These are phyloP conservation scores for Hamamelis virginiana DNA, from an alignment of 164 flowering plant species.

Conservation along the genomic window DNA sequence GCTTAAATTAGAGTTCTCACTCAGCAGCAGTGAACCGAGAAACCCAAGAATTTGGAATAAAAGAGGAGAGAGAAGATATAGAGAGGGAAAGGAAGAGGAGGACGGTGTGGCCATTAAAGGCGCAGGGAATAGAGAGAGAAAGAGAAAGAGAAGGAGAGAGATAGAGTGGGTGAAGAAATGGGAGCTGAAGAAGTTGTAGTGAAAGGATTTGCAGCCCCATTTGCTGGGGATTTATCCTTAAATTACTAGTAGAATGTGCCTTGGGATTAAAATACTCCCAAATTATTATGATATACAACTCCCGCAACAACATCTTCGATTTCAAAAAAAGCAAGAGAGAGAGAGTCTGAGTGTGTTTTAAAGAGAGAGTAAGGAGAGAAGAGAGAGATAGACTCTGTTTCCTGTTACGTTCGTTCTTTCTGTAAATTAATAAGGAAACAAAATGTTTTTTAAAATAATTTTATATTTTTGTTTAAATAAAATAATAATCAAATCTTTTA, in stretches of 20 bases:
- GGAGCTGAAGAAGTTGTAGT: background rate
- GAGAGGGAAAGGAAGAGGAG: background rate
- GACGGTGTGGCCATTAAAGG: conserved; percentile 8
- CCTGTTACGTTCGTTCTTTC: background rate
- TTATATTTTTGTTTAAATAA: background rate
- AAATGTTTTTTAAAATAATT: background rate
- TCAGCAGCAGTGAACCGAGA: background rate
- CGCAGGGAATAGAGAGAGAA: background rate
- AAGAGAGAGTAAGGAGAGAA: background rate
- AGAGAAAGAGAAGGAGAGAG: conserved; percentile 2
- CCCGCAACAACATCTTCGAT: background rate
- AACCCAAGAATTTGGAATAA: background rate
- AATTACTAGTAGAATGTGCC: background rate
- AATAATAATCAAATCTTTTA: background rate
- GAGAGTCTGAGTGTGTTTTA: too few species aligned
- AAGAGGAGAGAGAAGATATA: conserved; percentile 10
- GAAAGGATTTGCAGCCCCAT: conserved; percentile 3
- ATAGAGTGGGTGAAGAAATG: background rate
- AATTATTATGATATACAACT: background rate
- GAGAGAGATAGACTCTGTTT: background rate
- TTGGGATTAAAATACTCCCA: conserved; percentile 1
- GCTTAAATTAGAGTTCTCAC: too few species aligned
- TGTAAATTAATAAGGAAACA: background rate
- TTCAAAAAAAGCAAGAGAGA: background rate
- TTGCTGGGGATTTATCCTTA: conserved; percentile 4